Evolutionary conservation across 75 land plant species (phyloP), one percentile per base, ranked within the genome.

Genomic region (Cupressus sempervirens): DNA sequence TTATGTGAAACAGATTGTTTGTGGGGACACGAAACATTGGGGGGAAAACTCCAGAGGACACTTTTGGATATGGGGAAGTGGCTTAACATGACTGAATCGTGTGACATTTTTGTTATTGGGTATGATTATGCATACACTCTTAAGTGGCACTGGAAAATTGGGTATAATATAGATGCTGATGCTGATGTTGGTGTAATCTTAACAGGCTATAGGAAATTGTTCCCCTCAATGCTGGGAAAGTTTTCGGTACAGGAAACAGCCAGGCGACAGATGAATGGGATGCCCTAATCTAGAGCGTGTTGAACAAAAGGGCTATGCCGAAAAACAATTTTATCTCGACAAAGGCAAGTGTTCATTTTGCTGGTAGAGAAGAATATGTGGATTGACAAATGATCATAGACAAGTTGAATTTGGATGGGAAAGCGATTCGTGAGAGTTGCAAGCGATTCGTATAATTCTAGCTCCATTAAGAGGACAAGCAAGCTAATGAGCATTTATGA

Each of bases 161-260:
- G 2, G 15, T 13, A 13, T 50, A 50, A 13, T 50, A 15, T 12
- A 50, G 13, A 50, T 43, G 45, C 5, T 12, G 29, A 62, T 62
- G 67, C 7, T 62, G 26, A 62, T 62, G 65, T 58, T 4, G n/a
- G 65, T 4, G 65, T 54, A 54, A 54, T 18, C 0, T 62, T 1
- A 41, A 82, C 94, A 94, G 97, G 88, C 93, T 95, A 79, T 96
- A 97, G 75, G 96, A 94, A 83, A 92, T 97, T 56, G 97, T 97
- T 15, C 99, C 98, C 20, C 73, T 97, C 29, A 94, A 93, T 72
- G 94, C 97, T 0, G 94, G 93, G 11, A 97, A 95, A 73, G 93
- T 95, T 0, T 68, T 97, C 1, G 94, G 99, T 7, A 88, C 93
- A 29, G 98, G 94, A 86, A 91, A 95, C 79, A 86, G 87, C 16